Percentiles rank a stretch among this genome's conserved stretches.
Evolutionary conservation across 805 yeast genomes (phyloP).

Genomic region (Priceomyces carsonii): DNA sequence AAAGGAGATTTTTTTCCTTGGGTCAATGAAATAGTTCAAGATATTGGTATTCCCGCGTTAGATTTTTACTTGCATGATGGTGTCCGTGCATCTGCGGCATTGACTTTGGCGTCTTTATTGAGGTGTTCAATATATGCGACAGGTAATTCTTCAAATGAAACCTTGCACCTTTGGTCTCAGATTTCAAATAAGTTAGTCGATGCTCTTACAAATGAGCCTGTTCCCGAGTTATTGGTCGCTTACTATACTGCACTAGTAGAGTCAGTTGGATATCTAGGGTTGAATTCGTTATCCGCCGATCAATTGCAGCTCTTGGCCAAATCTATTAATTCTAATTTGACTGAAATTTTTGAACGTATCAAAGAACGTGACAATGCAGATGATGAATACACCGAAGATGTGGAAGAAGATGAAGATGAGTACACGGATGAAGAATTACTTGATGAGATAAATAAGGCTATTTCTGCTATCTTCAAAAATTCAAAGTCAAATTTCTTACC

Average conservation of each 20-base stretch:
- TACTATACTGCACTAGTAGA: constrained; percentile 73
- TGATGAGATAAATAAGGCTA: constrained; percentile 79
- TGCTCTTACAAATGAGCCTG: constrained; percentile 75
- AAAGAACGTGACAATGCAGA: constrained; percentile 71
- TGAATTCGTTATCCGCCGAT: constrained; percentile 52
- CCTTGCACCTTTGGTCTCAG: constrained; percentile 69
- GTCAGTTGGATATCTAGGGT: constrained; percentile 68
- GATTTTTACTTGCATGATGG: constrained; percentile 93
- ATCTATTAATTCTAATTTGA: constrained; percentile 59
- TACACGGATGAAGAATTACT: constrained; percentile 90
- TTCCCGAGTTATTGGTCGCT: constrained; percentile 76
- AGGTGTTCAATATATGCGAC: constrained; percentile 59
- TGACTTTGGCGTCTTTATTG: constrained; percentile 76
- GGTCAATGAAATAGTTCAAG: constrained; percentile 73
- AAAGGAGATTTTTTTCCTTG: constrained; percentile 82
- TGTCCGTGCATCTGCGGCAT: constrained; percentile 88
- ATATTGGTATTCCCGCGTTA: constrained; percentile 83
- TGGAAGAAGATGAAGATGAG: constrained; percentile 78
- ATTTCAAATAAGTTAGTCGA: constrained; percentile 67
- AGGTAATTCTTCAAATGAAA: constrained; percentile 58
- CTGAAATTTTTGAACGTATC: constrained; percentile 70
- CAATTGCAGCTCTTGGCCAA: constrained; percentile 59
- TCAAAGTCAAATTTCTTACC: constrained; percentile 59
- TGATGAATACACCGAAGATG: constrained; percentile 86
- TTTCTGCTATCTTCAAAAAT: constrained; percentile 69